phyloP scores from a whole-genome alignment of 2,329 filamentous ascomycete species.

The Paraphaeosphaeria minitans region DNA sequence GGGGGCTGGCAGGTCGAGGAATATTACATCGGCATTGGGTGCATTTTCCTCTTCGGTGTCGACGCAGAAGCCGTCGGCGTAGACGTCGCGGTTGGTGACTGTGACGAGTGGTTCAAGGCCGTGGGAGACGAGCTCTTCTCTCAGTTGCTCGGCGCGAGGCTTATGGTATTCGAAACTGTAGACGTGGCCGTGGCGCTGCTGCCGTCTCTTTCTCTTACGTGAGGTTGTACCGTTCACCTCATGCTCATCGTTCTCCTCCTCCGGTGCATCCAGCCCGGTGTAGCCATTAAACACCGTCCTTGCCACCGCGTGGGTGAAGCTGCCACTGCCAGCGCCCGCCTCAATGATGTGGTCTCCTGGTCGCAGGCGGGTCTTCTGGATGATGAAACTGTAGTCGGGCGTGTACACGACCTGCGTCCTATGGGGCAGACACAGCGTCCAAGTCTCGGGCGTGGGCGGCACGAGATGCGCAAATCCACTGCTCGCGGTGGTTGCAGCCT shows the following conservation, averaged over 20 bases:
- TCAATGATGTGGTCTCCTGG: conserved; percentile 78
- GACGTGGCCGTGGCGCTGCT: conserved; percentile 64
- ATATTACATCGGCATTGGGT: conserved; percentile 68
- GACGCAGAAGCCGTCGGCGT: conserved; percentile 72
- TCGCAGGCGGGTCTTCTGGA: conserved; percentile 74
- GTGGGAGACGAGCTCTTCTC: conserved; percentile 71
- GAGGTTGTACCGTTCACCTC: conserved; percentile 40
- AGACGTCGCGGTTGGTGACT: conserved; percentile 80
- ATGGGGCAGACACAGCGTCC: conserved; percentile 80
- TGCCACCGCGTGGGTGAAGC: conserved; percentile 79
- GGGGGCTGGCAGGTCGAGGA: conserved; percentile 79
- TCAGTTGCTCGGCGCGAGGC: conserved; percentile 71
- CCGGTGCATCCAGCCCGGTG: conserved; percentile 45
- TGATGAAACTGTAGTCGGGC: conserved; percentile 82
- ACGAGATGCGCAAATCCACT: conserved; percentile 78
- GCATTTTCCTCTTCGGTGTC: conserved; percentile 21
- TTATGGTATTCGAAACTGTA: conserved; percentile 85
- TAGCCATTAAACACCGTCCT: conserved; percentile 78
- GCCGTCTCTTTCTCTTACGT: conserved; percentile 35
- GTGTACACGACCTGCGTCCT: conserved; percentile 87
- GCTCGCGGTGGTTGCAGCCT: conserved; percentile 58
- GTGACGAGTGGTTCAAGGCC: conserved; percentile 68
- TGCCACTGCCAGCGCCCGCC: conserved; percentile 80
- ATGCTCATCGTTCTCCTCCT: conserved; percentile 25
- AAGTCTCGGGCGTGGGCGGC: conserved; percentile 79